Evolutionary conservation across 345 rosid species (phyloP), one percentile per base, ranked within the genome.

Genomic region (Ceriops decandra): DNA sequence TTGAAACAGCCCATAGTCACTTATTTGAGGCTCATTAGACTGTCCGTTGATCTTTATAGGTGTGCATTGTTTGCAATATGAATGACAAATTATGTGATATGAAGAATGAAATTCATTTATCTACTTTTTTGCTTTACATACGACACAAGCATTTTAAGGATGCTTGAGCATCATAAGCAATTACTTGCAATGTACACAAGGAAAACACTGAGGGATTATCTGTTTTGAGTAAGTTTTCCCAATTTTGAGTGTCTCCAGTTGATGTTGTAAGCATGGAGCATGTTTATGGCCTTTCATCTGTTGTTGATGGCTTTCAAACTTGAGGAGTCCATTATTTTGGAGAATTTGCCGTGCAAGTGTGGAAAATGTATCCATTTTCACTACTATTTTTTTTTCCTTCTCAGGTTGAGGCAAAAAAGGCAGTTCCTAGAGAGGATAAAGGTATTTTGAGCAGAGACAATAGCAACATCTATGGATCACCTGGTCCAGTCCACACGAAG

Each of bases 391-490:
- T 47, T 70, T 38, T 61, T 73, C 49, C 31, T 79, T 72, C 57
- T 68, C 87, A 93, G 98, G 98, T 93, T 74, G 98, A 93, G 86
- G 98, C 98, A 30, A 93, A 93, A 82, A 93, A 90, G 78, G 98
- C 98, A 47, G 90, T 93, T 69, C 98, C 97, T 4, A 83, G 96
- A 76, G 96, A 88, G 68, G 97, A 91, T 82, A 92, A 86, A 66
- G 77, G 68, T 79, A 83, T 82, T 28, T 62, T 83, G 63, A 88
- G 56, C 79, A 84, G 83, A 82, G 85, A 77, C 73, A 84, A 61
- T 68, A 71, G 80, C 78, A 80, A 82, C 79, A 77, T 81, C 24
- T 84, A 85, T 32, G 90, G 91, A 32, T 85, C 89, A 46, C 88
- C 91, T 52, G 83, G 88, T 70, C 86, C 83, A 72, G 85, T 81